Base-by-base conservation (phyloP, 2,329 filamentous ascomycete genomes). In the Coniochaeta sp. region DNA sequence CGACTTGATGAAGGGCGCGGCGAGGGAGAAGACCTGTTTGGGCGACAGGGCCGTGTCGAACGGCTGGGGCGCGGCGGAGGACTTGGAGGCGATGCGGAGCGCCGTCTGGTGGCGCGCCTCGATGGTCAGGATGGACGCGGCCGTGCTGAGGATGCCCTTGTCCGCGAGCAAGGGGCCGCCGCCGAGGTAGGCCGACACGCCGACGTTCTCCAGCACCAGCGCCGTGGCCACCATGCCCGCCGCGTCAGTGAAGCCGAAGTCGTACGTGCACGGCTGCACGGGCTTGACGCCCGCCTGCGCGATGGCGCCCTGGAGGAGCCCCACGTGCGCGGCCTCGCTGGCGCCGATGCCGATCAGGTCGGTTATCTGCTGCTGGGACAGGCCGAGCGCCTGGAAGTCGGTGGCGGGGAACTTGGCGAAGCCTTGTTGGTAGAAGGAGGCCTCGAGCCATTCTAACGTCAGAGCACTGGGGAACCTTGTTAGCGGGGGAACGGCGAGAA, bases 31-130 rank as follows among this genome's bases (percentile, higher is more conserved):
- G 72, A 91, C 85, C 64, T 85, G 83, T 65, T 83, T 81, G 64
- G 87, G 84, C 32, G 83, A 82, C 14, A 92, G 84, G 1, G 89
- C 80, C 0, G 85, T 86, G 71, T 91, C 88, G 68, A 91, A 89
- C 28, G 88, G 81, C 69, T 84, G 83, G 4, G 89, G 86, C 4
- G 89, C 81, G 58, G 88, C 83, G 60, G 82, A 75, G 59, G 79
- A 76, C 61, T 81, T 79, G 22, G 80, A 77, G 42, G 83, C 84
- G 61, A 80, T 75, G 64, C 89, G 86, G 73, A 91, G 84, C 73
- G 89, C 86, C 62, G 86, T 87, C 74, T 90, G 87, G 75, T 92
- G 89, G 61, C 89, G 82, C 30, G 88, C 81, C 75, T 92, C 89
- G 62, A 90, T 81, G 26, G 88, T 89, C 52, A 90, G 81, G 71